phyloP scores from a whole-genome alignment of 257 asterid genomes.

The Pogostemon cablin region DNA sequence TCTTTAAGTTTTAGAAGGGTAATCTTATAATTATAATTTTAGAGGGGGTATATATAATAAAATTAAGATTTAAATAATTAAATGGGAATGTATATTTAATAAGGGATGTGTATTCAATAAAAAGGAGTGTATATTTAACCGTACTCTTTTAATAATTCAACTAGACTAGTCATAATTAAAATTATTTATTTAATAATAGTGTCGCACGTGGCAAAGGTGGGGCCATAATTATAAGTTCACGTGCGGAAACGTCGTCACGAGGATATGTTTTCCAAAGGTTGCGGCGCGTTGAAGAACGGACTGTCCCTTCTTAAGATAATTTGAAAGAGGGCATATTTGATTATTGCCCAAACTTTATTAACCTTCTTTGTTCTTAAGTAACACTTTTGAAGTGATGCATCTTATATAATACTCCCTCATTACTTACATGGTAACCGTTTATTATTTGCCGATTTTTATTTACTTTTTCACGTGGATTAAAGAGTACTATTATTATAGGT shows the following conservation, averaged over 20 bases:
- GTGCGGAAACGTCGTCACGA: slow-evolving; percentile 54
- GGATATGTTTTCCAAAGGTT: slow-evolving; percentile 33
- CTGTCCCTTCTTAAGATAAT: slow-evolving; percentile 17
- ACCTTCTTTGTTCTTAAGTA: background rate
- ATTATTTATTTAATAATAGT: background rate
- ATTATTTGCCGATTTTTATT: no score
- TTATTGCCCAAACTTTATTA: background rate
- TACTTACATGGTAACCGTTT: no score
- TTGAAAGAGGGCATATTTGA: background rate
- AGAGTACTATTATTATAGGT: no score
- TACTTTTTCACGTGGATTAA: no score
- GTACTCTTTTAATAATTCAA: slow-evolving; percentile 15
- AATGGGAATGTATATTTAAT: no score
- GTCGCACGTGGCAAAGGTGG: slow-evolving; percentile 38
- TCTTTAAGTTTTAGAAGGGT: no score
- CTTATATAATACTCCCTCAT: no score
- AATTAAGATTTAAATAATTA: no score
- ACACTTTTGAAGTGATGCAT: background rate
- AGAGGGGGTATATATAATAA: no score
- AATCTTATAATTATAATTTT: no score
- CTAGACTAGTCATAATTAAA: background rate
- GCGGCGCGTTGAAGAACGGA: slow-evolving; percentile 50
- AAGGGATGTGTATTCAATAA: no score
- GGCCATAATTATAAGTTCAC: slow-evolving; percentile 36
- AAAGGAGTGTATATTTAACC: no score